Base-by-base conservation (phyloP, 805 yeast genomes). In the Tanozyma kutaoensis region DNA sequence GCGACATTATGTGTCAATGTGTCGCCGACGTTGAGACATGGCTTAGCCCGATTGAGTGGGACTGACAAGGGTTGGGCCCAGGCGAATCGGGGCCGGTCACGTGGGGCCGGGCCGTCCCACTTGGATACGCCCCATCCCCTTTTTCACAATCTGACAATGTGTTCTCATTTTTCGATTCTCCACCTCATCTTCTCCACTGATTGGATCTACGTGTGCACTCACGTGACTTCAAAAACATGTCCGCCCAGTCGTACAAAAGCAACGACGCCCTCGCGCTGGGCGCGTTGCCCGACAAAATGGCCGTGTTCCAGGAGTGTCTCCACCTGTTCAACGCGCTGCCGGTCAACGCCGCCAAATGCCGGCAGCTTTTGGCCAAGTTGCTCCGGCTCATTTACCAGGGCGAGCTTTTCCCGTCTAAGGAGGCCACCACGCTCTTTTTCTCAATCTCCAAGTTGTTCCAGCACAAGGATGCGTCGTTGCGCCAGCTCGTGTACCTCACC, bases 391-490 rank as follows among this genome's bases (percentile, higher is more conserved):
- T 91, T 35, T 78, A 82, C 45, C 64, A 75, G 30, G 97, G 97
- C 30, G 95, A 84, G 46, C 64, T 71, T 14, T 91, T 88, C 58
- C 93, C 93, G 26, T 66, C 72, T 28, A 76, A 72, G 37, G 97
- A 91, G 55, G 84, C 95, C 15, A 91, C 98, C 19, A 76, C 82
- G 24, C 62, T 91, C 43, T 91, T 91, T 53, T 91, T 91, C 55
- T 79, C 95, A 9, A 80, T 88, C 43, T 84, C 96, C 26, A 88
- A 88, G 58, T 65, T 91, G 42, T 91, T 91, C 52, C 98, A 91
- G 50, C 94, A 88, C 54, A 80, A 75, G 50, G 86, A 80, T 47
- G 72, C 79, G 12, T 64, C 84, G 0, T 68, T 91, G 48, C 77
- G 98, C 54, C 98, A 91, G 58, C 69, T 81, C 60, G 94, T 88